Conservation (phyloP, 164 flowering plant species). For the Stephania cephalantha region DNA sequence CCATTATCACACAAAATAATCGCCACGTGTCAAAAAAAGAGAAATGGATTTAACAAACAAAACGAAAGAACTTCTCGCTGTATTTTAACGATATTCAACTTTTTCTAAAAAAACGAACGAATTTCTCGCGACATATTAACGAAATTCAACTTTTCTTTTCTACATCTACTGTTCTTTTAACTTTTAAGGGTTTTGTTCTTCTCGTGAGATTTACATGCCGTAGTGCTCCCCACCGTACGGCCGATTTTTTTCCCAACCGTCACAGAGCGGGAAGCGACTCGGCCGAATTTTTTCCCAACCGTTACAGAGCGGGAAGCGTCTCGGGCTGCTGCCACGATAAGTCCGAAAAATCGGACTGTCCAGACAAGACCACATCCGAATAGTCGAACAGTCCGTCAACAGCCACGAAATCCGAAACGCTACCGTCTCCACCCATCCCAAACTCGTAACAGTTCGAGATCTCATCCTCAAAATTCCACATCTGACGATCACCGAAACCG, state of each 20-base stretch:
- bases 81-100: not conserved
- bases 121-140: constrained; percentile 7
- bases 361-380: constrained; percentile 29
- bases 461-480: constrained; percentile 51
- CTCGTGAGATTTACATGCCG: not conserved
- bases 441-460: constrained; percentile 32
- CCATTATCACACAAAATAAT: not conserved
- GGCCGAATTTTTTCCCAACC: not conserved
- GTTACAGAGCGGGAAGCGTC: constrained; percentile 32
- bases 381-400: constrained; percentile 48
- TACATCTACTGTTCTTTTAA: not conserved
- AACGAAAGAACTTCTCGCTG: constrained; percentile 9
- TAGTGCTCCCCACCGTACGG: not conserved
- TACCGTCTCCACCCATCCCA: constrained; percentile 13
- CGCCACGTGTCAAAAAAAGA: not conserved
- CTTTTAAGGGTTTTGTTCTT: not conserved
- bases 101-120: not conserved
- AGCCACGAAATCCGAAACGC: constrained; percentile 31
- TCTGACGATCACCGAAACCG: constrained; percentile 27
- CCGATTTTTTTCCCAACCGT: no score
- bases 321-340: constrained; percentile 41
- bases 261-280: not conserved
- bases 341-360: constrained; percentile 32
- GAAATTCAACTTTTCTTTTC: not conserved
- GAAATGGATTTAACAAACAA: no score